Evolutionary conservation across 2,329 filamentous ascomycete species (phyloP), one percentile per base, ranked within the genome.

Genomic region (Aspergillus unguis): DNA sequence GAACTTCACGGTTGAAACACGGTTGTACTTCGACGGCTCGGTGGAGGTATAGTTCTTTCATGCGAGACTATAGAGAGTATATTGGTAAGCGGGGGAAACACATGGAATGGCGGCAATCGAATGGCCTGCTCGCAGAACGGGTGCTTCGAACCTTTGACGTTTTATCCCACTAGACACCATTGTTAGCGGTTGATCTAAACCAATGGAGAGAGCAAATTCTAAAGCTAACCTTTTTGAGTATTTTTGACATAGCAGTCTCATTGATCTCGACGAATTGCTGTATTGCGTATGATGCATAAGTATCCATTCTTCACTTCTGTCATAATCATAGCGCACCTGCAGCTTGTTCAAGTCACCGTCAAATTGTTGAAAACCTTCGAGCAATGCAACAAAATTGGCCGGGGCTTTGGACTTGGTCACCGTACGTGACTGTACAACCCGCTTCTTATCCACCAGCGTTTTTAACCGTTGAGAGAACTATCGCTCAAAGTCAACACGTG

Each of bases 241-340:
- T 99, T 73, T 99, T 99, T 28, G 92, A 96, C 71, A 97, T 96
- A 11, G 92, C 94, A 1, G 90, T 96, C 65, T 94, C 92, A 69
- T 99, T 99, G 68, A 97, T 89, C 71, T 97, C 92, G 59, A 99
- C 91, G 72, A 97, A 99, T 77, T 97, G 94, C 78, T 96, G 33
- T 10, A 63, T 44, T 5, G 5, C 6, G n/a, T 32, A 26, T 28
- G 17, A 29, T 28, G n/a, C 31, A 53, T 58, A 33, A 59, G 58
- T 33, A 54, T 44, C 41, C 6, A 3, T 43, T 9, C 6, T 17
- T 25, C 1, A n/a, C 4, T n/a, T 27, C 26, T 4, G 23, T 10
- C 11, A n/a, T 26, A 9, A 41, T 37, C 8, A 17, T 29, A 52
- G 23, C 74, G 67, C 66, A 83, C 80, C 71, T 84, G 91, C 11